phyloP scores from a whole-genome alignment of 352 stramenopile species.

The Phytophthora ohioensis region DNA sequence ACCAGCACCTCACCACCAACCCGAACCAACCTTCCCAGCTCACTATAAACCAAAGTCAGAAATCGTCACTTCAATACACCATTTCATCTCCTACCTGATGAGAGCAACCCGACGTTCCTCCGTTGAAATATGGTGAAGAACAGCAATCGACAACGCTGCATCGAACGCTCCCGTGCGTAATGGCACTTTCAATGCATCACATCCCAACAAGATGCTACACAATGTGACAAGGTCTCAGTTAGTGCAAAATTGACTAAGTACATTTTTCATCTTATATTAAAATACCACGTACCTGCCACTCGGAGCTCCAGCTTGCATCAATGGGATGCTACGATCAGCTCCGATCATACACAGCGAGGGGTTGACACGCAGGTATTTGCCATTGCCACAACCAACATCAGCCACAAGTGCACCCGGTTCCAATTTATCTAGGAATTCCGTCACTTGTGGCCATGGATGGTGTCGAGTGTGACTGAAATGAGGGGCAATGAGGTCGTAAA shows the following conservation, averaged over 20 bases:
- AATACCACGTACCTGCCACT: constrained; percentile 44
- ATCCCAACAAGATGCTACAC: constrained; percentile 68
- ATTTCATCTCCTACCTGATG: constrained; percentile 50
- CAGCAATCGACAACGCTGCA: constrained; percentile 84
- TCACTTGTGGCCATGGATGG: constrained; percentile 82
- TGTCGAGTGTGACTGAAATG: constrained; percentile 90
- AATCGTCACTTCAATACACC: not conserved
- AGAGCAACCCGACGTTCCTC: constrained; percentile 71
- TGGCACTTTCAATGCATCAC: constrained; percentile 74
- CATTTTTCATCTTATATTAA: not conserved
- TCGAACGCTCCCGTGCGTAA: constrained; percentile 70
- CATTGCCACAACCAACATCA: constrained; percentile 86
- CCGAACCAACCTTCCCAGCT: constrained; percentile 71
- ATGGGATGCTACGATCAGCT: constrained; percentile 76
- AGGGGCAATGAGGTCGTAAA: constrained; percentile 86
- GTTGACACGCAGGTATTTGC: constrained; percentile 83
- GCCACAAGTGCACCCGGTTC: constrained; percentile 65
- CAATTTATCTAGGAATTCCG: constrained; percentile 60
- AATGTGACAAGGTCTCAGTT: constrained; percentile 5
- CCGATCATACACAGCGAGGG: constrained; percentile 70
- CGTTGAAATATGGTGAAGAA: constrained; percentile 88
- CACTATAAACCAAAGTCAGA: constrained; percentile 42
- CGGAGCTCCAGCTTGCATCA: constrained; percentile 61
- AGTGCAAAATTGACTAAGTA: not conserved
- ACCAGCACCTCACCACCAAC: constrained; percentile 68